Conservation (phyloP, 2,329 filamentous ascomycete genomes). For the Microcyclosporella mali region DNA sequence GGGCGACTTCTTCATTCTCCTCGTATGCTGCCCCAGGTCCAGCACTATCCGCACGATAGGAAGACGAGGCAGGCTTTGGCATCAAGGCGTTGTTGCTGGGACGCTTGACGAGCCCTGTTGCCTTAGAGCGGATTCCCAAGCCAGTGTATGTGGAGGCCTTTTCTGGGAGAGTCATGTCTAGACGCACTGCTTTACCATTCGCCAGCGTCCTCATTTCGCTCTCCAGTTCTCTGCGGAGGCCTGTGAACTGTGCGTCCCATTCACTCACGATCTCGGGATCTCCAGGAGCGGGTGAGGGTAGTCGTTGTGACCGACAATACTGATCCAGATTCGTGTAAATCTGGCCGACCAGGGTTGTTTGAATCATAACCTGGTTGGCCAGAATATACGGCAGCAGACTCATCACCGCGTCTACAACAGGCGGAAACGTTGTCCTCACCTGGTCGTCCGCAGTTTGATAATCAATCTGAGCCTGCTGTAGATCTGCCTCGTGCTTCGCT, state of each 20-base stretch:
- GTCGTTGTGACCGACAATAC: slow-evolving; percentile 62
- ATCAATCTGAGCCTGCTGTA: slow-evolving; percentile 58
- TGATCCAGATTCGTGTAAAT: slow-evolving; percentile 72
- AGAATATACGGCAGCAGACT: slow-evolving; percentile 68
- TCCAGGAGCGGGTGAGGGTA: slow-evolving; percentile 65
- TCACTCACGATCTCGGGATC: slow-evolving; percentile 63
- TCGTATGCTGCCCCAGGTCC: slow-evolving; percentile 7
- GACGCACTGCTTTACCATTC: slow-evolving; percentile 59
- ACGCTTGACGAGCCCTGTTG: slow-evolving; percentile 7
- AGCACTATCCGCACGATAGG: slow-evolving; percentile 2
- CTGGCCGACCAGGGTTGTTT: slow-evolving; percentile 69
- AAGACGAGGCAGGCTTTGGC: background rate
- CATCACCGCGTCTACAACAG: slow-evolving; percentile 63
- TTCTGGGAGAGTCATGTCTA: slow-evolving; percentile 47
- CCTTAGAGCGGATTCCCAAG: slow-evolving; percentile 40
- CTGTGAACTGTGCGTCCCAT: slow-evolving; percentile 60
- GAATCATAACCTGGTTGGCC: slow-evolving; percentile 64
- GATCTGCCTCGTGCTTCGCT: slow-evolving; percentile 64
- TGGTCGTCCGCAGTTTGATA: slow-evolving; percentile 71
- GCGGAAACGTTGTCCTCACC: slow-evolving; percentile 64
- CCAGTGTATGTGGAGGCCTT: slow-evolving; percentile 43
- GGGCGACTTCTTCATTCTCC: slow-evolving; percentile 29
- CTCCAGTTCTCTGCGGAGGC: slow-evolving; percentile 62
- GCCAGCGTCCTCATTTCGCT: slow-evolving; percentile 55
- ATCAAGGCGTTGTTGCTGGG: slow-evolving; percentile 1